A percentile compares a stretch with the other conserved stretches of the same genome.
phyloP scores from a whole-genome alignment of 148 eudicot species.

The Chenopodium formosanum region DNA sequence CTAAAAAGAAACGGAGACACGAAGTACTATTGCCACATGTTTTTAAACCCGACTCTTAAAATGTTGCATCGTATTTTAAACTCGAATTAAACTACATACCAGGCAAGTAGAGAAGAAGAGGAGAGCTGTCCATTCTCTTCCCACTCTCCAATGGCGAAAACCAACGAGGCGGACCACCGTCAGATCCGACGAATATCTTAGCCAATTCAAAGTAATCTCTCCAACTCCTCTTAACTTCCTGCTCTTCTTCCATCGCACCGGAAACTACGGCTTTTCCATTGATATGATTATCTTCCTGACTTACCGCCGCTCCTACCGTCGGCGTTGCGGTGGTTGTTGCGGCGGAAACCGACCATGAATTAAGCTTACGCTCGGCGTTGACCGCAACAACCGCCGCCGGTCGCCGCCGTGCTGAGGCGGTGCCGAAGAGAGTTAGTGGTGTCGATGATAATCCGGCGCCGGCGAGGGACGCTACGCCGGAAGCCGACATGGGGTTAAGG shows the following conservation, averaged over 20 bases:
- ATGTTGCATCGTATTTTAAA: background rate
- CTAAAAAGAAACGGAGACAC: background rate
- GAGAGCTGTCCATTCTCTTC: conserved; percentile 23
- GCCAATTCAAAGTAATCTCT: conserved; percentile 46
- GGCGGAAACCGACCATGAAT: background rate
- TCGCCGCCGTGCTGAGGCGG: background rate
- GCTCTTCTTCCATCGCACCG: background rate
- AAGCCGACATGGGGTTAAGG: background rate
- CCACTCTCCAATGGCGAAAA: conserved; percentile 45
- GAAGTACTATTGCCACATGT: no score
- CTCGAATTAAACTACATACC: conserved; percentile 23
- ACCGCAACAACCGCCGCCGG: background rate
- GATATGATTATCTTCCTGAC: background rate
- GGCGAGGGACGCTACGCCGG: background rate
- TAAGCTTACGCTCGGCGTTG: background rate
- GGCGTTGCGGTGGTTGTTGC: background rate
- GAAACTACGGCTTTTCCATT: background rate
- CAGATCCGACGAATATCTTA: conserved; percentile 31
- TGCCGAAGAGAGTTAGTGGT: background rate
- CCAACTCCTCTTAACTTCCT: conserved; percentile 16
- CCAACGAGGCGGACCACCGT: conserved; percentile 50
- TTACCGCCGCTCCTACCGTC: background rate
- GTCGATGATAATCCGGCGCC: background rate
- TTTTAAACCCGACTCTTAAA: no score
- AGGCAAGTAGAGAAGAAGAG: conserved; percentile 54